Base-by-base conservation (phyloP, 257 asterid species). In the Primulina tabacum region DNA sequence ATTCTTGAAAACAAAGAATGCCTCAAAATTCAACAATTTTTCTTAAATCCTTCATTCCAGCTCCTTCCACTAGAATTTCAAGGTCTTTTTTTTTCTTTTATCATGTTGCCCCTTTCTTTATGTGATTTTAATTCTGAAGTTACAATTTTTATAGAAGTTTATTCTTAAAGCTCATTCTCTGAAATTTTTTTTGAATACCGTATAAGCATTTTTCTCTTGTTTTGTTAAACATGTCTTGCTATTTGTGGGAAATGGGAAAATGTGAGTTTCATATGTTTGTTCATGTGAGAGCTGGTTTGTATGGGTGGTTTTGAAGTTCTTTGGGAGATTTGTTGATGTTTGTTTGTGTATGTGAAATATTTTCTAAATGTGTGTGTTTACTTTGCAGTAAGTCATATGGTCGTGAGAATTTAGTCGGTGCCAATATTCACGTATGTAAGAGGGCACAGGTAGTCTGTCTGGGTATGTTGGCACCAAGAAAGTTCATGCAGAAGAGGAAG, bases 401-500 rank as follows among this genome's bases (percentile, higher is more conserved):
- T 62, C 64, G 82, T 75, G 84, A 77, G 76, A 84, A 70, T 66
- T 73, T 71, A 11, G 32, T 77, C 70, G 78, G 77, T 63, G 78
- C 78, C 60, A 90, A 83, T 72, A 63, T 74, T 65, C 82, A 77
- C 80, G 77, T 81, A 67, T 65, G 76, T 73, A 83, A 64, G 79
- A 87, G 90, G 82, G 82, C 75, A 26, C 75, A 85, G 81, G 88
- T 94, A 32, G 93, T 91, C 30, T 91, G 97, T 75, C 80, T 84
- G 60, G 91, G 97, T 38, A 94, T 94, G 96, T 68, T 94, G 76
- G 81, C 93, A 20, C 99, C 99, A 8, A 82, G 99, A 71, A 94
- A 94, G 81, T 94, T 94, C 83, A 79, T 89, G 96, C 99, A 88
- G 71, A 91, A 60, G 88, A 86, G 96, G 82, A 91, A 71, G 88